Evolutionary conservation across 495 filamentous ascomycete species (phyloP), one percentile per base, ranked within the genome.

Genomic region (Trichoderma asperelloides): DNA sequence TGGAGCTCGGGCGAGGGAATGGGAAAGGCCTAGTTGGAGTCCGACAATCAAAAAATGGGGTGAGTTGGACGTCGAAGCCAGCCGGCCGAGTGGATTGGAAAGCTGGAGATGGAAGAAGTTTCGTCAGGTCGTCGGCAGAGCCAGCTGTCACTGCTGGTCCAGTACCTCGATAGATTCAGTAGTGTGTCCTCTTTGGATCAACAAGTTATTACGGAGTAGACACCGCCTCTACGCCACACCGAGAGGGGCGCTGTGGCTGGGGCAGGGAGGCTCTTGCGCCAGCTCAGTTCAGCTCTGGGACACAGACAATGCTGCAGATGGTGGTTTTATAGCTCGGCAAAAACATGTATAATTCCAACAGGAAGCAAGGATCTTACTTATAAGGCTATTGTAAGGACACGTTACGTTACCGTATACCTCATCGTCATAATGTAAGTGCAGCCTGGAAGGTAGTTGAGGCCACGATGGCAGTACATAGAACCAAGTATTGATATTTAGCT

Each of bases 161-260:
- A 28, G 23, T 25, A 28, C 23, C 16, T 21, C 21, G 18, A n/a
- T 60, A 28, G 55, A 28, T 60, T 37, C 33, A 37, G 33, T 8
- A 28, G 55, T 60, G 23, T 60, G 55, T 60, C 55, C 55, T 60
- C 16, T 60, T 60, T 27, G 55, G 55, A 60, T 30, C 33, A 37
- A 37, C 33, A 60, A 21, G 23, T 30, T 2, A 27, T 28, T 45
- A 45, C 41, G 13, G 15, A 37, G 33, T 37, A 60, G 55, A 60
- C 49, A 55, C 55, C 55, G 55, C 55, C 55, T 60, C 55, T 60
- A 8, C 11, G 55, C 55, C 55, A 60, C 55, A 60, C 7, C 8
- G n/a, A 30, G 55, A 30, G 55, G 55, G 23, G 55, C 55, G 27
- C 23, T 30, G 55, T 60, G 55, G 55, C 55, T 60, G 16, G 55